These are phyloP conservation scores for Schizothecium vesticola DNA, from an alignment of 495 filamentous ascomycete species.

Conservation along the genomic window DNA sequence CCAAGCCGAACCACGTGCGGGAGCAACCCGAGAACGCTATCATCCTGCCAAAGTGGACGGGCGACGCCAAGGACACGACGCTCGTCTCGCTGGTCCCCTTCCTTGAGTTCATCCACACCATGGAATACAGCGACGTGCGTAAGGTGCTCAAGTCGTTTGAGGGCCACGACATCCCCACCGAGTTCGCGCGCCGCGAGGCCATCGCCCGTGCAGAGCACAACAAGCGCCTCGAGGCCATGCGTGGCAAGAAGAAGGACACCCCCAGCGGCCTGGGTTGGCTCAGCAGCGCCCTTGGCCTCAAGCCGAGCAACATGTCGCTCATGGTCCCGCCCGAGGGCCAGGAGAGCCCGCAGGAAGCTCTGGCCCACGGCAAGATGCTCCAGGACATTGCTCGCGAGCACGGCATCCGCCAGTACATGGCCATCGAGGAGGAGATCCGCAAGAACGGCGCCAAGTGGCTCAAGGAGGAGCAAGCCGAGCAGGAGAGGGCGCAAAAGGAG, in stretches of 20 bases:
- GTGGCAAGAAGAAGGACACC: slow-evolving; percentile 51
- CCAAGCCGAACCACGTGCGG: slow-evolving; percentile 69
- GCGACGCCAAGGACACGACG: slow-evolving; percentile 71
- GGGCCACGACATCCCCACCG: slow-evolving; percentile 75
- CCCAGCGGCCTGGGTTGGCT: slow-evolving; percentile 55
- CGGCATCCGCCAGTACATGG: slow-evolving; percentile 82
- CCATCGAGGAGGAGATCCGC: slow-evolving; percentile 79
- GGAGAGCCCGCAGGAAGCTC: slow-evolving; percentile 61
- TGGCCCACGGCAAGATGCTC: slow-evolving; percentile 88
- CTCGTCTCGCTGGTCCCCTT: slow-evolving; percentile 88
- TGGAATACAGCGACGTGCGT: slow-evolving; percentile 81
- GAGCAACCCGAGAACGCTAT: slow-evolving; percentile 92
- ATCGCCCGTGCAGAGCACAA: slow-evolving; percentile 73
- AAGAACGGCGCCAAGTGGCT: slow-evolving; percentile 93
- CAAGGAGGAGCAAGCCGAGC: slow-evolving; percentile 69
- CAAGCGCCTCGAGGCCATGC: slow-evolving; percentile 66
- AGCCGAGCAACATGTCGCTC: slow-evolving; percentile 51
- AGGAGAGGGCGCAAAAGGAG: slow-evolving; percentile 67
- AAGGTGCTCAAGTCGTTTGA: slow-evolving; percentile 82
- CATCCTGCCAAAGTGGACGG: slow-evolving; percentile 83
- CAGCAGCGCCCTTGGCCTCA: slow-evolving; percentile 67
- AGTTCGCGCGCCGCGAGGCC: slow-evolving; percentile 86
- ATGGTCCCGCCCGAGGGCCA: slow-evolving; percentile 59
- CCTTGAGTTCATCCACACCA: slow-evolving; percentile 92
- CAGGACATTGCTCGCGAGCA: slow-evolving; percentile 88